Conservation (phyloP, 2,329 filamentous ascomycete species). For the Stemphylium lycopersici region DNA sequence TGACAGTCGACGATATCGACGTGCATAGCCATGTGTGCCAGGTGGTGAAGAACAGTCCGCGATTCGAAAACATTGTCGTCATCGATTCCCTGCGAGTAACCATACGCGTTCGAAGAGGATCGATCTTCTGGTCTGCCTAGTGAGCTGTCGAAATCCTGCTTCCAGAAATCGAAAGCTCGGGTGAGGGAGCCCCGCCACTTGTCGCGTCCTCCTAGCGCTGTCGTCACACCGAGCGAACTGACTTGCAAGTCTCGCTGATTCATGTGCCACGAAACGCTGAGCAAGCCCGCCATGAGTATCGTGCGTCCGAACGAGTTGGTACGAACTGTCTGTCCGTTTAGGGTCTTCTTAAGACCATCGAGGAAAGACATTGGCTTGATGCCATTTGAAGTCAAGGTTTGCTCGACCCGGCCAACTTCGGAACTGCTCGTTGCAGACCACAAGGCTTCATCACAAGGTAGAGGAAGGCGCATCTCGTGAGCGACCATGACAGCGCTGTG, state of each 20-base stretch:
- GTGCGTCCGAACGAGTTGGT: constrained; percentile 94
- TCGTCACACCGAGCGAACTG: constrained; percentile 79
- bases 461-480: constrained; percentile 87
- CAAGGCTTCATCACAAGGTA: constrained; percentile 90
- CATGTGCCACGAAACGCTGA: constrained; percentile 97
- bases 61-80: constrained; percentile 83
- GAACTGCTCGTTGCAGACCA: constrained; percentile 90
- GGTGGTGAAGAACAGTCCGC: constrained; percentile 85
- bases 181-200: constrained; percentile 89
- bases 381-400: constrained; percentile 78
- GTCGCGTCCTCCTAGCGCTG: constrained; percentile 82
- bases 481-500: constrained; percentile 97
- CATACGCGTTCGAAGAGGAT: constrained; percentile 36
- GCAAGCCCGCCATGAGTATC: constrained; percentile 89
- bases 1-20: constrained; percentile 97
- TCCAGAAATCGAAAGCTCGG: constrained; percentile 92
- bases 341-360: constrained; percentile 85
- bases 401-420: constrained; percentile 84
- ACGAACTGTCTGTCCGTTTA: constrained; percentile 82
- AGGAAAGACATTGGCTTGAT: constrained; percentile 86
- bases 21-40: constrained; percentile 98
- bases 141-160: constrained; percentile 84
- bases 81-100: constrained; percentile 44
- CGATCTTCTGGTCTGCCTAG: constrained; percentile 62
- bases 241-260: constrained; percentile 94